phyloP scores from a whole-genome alignment of 805 yeast genomes.

The Metschnikowia lochheadii region DNA sequence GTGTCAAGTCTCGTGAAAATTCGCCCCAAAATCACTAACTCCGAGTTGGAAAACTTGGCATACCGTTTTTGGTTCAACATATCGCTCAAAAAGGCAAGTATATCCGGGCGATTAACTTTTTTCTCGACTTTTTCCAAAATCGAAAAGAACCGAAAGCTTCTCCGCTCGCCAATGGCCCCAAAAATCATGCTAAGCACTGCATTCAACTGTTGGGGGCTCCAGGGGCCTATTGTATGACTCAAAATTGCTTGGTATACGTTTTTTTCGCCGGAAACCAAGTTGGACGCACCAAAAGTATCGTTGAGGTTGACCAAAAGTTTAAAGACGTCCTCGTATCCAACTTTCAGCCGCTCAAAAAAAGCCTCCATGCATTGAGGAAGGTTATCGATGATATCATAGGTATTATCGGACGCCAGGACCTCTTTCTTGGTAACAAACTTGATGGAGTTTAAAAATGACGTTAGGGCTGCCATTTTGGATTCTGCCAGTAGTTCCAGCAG shows the following conservation, averaged over 20 bases:
- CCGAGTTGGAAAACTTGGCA: constrained; percentile 15
- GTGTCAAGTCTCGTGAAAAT: constrained; percentile 18
- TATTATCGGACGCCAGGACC: constrained; percentile 24
- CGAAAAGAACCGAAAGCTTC: constrained; percentile 17
- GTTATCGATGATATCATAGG: constrained; percentile 31
- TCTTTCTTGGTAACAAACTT: constrained; percentile 30
- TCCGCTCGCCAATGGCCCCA: constrained; percentile 19
- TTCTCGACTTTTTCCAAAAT: constrained; percentile 14
- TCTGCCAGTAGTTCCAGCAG: constrained; percentile 23
- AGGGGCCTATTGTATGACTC: neutral
- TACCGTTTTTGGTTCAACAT: constrained; percentile 19
- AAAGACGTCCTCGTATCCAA: constrained; percentile 20
- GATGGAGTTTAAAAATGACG: constrained; percentile 23
- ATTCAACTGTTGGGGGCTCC: constrained; percentile 11
- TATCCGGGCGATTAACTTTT: constrained; percentile 6
- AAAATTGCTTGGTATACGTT: constrained; percentile 13
- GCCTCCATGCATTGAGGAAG: constrained; percentile 24
- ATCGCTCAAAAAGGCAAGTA: constrained; percentile 16
- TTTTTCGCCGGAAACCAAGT: constrained; percentile 15
- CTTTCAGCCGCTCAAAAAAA: constrained; percentile 17
- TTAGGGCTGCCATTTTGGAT: constrained; percentile 23
- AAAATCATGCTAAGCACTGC: constrained; percentile 15
- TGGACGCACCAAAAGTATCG: constrained; percentile 31
- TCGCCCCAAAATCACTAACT: constrained; percentile 19
- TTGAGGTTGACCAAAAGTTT: constrained; percentile 25